Evolutionary conservation across 2,329 filamentous ascomycete species (phyloP).

Genomic region (Orbilia ellipsospora): DNA sequence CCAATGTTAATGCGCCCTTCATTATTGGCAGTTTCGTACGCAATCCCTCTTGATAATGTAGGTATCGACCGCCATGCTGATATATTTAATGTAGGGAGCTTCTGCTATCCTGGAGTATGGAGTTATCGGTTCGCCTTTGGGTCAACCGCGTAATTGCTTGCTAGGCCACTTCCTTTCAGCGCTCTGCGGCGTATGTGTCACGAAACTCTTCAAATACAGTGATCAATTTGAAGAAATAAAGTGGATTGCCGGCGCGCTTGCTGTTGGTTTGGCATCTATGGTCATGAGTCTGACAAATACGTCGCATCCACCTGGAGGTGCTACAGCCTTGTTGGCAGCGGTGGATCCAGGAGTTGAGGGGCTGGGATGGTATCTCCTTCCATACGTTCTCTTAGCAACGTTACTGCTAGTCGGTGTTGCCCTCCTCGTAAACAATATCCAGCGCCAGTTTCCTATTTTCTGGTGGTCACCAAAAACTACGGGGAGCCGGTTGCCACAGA

Average conservation of each 20-base stretch:
- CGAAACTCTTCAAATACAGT: slow-evolving; percentile 73
- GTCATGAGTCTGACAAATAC: slow-evolving; percentile 78
- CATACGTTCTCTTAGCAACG: slow-evolving; percentile 72
- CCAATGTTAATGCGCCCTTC: slow-evolving; percentile 68
- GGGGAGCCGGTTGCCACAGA: background rate
- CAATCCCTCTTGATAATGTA: slow-evolving; percentile 60
- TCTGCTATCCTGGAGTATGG: slow-evolving; percentile 81
- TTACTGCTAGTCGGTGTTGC: slow-evolving; percentile 72
- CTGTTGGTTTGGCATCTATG: slow-evolving; percentile 72
- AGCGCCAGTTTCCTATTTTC: slow-evolving; percentile 74
- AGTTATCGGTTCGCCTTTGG: slow-evolving; percentile 76
- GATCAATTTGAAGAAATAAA: slow-evolving; percentile 67
- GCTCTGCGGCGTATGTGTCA: slow-evolving; percentile 71
- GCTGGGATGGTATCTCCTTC: slow-evolving; percentile 77
- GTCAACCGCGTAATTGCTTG: slow-evolving; percentile 77
- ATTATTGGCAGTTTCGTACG: slow-evolving; percentile 77
- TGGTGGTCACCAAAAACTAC: slow-evolving; percentile 71
- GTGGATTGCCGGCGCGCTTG: slow-evolving; percentile 74
- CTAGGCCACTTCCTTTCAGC: slow-evolving; percentile 74
- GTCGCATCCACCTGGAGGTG: slow-evolving; percentile 78
- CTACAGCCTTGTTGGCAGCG: slow-evolving; percentile 77
- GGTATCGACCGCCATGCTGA: slow-evolving; percentile 79
- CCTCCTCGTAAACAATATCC: slow-evolving; percentile 75
- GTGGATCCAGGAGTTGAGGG: slow-evolving; percentile 68
- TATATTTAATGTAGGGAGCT: slow-evolving; percentile 74